Evolutionary conservation across 176 grass and related monocot genomes (phyloP), one percentile per base, ranked within the genome.

Genomic region (Stipa capillata): DNA sequence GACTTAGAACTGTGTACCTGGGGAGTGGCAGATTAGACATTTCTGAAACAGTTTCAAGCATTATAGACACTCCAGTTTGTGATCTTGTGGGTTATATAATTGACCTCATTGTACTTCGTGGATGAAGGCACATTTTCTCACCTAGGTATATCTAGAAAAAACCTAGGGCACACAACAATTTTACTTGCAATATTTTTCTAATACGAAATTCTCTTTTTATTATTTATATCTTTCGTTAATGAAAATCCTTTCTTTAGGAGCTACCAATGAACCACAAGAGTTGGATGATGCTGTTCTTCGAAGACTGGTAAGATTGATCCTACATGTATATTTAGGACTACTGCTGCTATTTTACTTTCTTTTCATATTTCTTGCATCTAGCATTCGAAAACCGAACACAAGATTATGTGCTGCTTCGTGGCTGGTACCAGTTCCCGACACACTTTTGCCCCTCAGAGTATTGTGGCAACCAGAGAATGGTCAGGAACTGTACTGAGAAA

Each of bases 251-350:
- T 58, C 6, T 82, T 49, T 59, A 99, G 96, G 96, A 62, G 96
- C 96, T 87, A 99, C 96, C 15, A 99, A 99, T 91, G 95, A 99
- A 78, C 96, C 96, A 66, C 96, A 99, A 80, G 96, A 99, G 41
- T 76, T 99, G 86, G 96, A 99, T 87, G 96, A 95, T 64, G 96
- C 96, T 83, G 96, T 99, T 89, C 85, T 99, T 40, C 84, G 96
- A 73, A 94, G 92, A 87, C 36, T 99, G 92, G 96, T 99, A 76
- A 84, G 86, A 49, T 32, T 47, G 9, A 48, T 85, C n/a, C 4
- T 28, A n/a, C 21, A 76, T 55, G 48, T 45, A 20, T 62, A 25
- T 35, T 61, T 10, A 36, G 25, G 37, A 36, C 4, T 76, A 44
- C 44, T 85, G 17, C 2, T 36, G 2, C 28, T 76, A 2, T 32